Percentiles rank a stretch among this genome's conserved stretches.
Evolutionary conservation across 2,329 filamentous ascomycete species (phyloP).

Genomic region (Fusarium sp.): DNA sequence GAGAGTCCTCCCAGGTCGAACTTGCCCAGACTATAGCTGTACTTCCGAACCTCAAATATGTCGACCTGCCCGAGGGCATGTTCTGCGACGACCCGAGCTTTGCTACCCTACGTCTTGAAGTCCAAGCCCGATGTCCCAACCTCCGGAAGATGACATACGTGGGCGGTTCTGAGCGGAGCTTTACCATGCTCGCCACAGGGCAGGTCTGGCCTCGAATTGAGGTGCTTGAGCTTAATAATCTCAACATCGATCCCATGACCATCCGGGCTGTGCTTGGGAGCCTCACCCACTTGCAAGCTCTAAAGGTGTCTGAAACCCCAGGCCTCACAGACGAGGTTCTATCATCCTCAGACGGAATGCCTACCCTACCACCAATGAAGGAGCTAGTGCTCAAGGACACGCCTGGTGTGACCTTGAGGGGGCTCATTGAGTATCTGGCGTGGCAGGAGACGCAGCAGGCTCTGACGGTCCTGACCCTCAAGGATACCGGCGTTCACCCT

Average conservation of each 20-base stretch:
- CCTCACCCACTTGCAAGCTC: conserved; percentile 75
- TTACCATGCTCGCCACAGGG: conserved; percentile 76
- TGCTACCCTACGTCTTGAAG: conserved; percentile 81
- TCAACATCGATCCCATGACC: conserved; percentile 77
- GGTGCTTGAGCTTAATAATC: conserved; percentile 75
- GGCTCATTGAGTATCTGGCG: conserved; percentile 76
- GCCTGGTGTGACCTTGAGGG: conserved; percentile 77
- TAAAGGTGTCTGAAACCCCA: conserved; percentile 78
- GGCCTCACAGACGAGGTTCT: conserved; percentile 85
- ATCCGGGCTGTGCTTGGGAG: conserved; percentile 78
- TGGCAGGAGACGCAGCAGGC: conserved; percentile 68
- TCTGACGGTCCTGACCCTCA: conserved; percentile 77
- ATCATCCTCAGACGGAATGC: conserved; percentile 71
- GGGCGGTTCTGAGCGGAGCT: conserved; percentile 80
- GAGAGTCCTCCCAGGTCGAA: conserved; percentile 86
- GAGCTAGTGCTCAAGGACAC: conserved; percentile 79
- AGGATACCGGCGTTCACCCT: conserved; percentile 76
- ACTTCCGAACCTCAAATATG: conserved; percentile 85
- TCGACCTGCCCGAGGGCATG: conserved; percentile 90
- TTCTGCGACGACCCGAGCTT: conserved; percentile 84
- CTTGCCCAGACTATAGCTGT: conserved; percentile 88
- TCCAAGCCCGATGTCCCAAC: conserved; percentile 85
- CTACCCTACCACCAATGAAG: conserved; percentile 79
- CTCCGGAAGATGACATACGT: conserved; percentile 91
- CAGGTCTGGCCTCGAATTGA: conserved; percentile 78